phyloP scores from a whole-genome alignment of 2,329 filamentous ascomycete species.

The Scedosporium boydii region DNA sequence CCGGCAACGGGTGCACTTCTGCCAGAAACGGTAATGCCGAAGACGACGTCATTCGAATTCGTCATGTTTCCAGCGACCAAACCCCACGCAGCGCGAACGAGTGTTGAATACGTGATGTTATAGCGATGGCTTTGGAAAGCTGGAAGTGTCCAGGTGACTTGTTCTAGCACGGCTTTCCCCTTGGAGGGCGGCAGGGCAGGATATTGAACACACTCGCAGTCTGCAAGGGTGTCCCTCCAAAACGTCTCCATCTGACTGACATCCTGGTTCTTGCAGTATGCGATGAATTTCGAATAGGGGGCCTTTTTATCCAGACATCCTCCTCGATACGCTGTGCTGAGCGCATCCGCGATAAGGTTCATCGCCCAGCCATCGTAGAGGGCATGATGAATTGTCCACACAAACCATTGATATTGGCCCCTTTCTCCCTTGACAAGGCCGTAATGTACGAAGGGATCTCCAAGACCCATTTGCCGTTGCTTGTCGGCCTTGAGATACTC shows the following conservation, averaged over 20 bases:
- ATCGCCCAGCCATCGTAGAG: neutral
- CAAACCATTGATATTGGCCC: neutral
- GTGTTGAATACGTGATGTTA: constrained; percentile 11
- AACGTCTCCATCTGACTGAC: no score
- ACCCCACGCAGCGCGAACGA: constrained; percentile 17
- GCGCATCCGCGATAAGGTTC: neutral
- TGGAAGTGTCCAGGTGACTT: neutral
- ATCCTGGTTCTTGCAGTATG: neutral
- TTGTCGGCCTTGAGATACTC: neutral
- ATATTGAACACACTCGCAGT: no score
- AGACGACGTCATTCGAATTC: constrained; percentile 13
- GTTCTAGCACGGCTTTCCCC: neutral
- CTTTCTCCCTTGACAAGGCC: neutral
- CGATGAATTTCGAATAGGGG: neutral
- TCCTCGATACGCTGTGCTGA: neutral
- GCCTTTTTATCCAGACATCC: neutral
- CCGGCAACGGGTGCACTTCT: constrained; percentile 16
- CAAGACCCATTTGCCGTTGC: neutral
- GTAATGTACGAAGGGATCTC: neutral
- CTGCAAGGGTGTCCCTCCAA: no score
- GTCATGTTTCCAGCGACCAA: constrained; percentile 11
- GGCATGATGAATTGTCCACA: neutral
- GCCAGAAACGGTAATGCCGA: constrained; percentile 19
- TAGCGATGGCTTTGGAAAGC: neutral
- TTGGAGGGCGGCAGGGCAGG: neutral